Base-by-base conservation (phyloP, 1,284 basidiomycete species). In the Phaffia rhodozyma region DNA sequence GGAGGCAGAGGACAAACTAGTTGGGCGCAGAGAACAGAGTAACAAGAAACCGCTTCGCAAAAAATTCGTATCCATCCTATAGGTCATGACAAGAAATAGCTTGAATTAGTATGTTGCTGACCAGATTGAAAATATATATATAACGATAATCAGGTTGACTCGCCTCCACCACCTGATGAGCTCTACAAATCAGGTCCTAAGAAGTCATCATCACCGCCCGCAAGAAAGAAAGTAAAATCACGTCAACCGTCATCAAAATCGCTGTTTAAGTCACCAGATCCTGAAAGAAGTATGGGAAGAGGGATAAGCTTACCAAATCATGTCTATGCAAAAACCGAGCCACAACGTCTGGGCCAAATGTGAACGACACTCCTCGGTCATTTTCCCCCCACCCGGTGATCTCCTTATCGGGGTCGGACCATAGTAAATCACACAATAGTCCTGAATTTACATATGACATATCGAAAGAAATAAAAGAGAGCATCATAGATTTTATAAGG, bases 161-260 rank as follows among this genome's bases (percentile, higher is more conserved):
- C 2, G 16, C 38, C 38, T 65, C 63, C 20, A 65, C 63, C 21
- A 65, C 63, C 27, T 65, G 63, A 20, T 65, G 63, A 18, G 52
- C 63, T 1, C 63, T 58, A 23, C 62, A 60, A 27, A 58, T 97
- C 92, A 43, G 92, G 92, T 18, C 94, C 94, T 57, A 23, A 5
- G 23, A 1, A 27, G 27, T 1, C 9, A 11, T 11, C 16, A 4
- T 29, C 27, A 32, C 16, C 21, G 43, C 51, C 48, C 20, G n/a
- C n/a, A n/a, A n/a, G n/a, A n/a, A 94, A 75, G 91, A 97, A 55
- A 97, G 83, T 63, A 97, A 81, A 67, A 92, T 91, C 78, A 66
- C 1, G 16, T 16, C 7, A 16, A 43, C 16, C 38, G 13, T 7
- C 13, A 11, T 43, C 2, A 84, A 57, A 27, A 5, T 60, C 65